Evolutionary conservation across 78 protist species (phyloP).

Genomic region (Neovahlkampfia damariscottae): DNA sequence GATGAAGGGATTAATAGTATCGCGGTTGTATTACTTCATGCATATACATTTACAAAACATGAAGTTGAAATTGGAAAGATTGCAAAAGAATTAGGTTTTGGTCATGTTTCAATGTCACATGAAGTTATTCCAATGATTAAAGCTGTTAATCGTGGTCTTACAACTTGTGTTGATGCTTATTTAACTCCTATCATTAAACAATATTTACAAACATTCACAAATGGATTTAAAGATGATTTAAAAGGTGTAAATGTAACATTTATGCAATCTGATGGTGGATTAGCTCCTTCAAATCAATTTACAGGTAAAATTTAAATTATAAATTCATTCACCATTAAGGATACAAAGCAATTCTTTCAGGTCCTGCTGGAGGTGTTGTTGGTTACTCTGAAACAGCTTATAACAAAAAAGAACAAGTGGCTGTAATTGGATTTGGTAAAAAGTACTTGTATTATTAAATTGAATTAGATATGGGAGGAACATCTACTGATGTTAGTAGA

Average conservation of each 20-base stretch:
- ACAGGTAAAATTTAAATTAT: not conserved
- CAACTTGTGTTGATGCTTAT: slow-evolving; percentile 90
- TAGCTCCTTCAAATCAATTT: slow-evolving; percentile 62
- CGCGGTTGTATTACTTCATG: slow-evolving; percentile 78
- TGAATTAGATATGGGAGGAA: slow-evolving; percentile 96
- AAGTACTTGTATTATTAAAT: slow-evolving; percentile 45
- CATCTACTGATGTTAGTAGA: slow-evolving; percentile 80
- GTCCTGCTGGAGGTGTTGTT: slow-evolving; percentile 92
- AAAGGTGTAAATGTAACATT: slow-evolving; percentile 49
- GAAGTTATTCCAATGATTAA: slow-evolving; percentile 62
- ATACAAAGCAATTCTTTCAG: slow-evolving; percentile 76
- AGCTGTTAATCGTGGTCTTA: slow-evolving; percentile 81
- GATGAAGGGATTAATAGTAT: slow-evolving; percentile 44
- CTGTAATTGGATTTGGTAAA: too few relatives aligned
- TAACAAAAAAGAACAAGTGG: not conserved
- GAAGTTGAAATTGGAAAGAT: slow-evolving; percentile 57
- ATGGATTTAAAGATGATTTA: slow-evolving; percentile 55
- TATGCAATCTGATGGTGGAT: slow-evolving; percentile 93
- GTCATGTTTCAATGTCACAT: slow-evolving; percentile 62
- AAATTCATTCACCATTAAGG: too few relatives aligned
- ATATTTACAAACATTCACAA: slow-evolving; percentile 39
- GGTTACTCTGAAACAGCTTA: slow-evolving; percentile 72
- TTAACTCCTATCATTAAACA: slow-evolving; percentile 74
- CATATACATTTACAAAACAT: slow-evolving; percentile 60
- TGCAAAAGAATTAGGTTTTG: slow-evolving; percentile 70